These are phyloP conservation scores for Neurospora discreta DNA, from an alignment of 495 filamentous ascomycete species.

Conservation along the genomic window DNA sequence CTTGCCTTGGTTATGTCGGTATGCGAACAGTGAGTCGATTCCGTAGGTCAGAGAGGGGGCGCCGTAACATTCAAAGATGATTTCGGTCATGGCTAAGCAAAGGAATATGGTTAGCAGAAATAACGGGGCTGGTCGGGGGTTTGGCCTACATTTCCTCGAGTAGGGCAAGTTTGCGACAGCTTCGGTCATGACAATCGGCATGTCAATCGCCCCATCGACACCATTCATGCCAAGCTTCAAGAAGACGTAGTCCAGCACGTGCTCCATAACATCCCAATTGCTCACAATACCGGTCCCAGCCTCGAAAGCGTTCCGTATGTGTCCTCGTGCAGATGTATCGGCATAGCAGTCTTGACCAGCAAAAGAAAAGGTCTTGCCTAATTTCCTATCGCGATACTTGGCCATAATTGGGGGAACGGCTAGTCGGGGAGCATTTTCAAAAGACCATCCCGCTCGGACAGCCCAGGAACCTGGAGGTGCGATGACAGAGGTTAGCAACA, in stretches of 20 bases:
- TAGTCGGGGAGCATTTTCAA: conserved; percentile 68
- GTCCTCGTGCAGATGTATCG: conserved; percentile 84
- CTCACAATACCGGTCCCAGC: conserved; percentile 79
- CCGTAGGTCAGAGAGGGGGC: conserved; percentile 83
- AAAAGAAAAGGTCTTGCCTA: conserved; percentile 80
- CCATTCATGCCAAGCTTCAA: conserved; percentile 83
- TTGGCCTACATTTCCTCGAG: conserved; percentile 62
- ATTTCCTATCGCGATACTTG: conserved; percentile 85
- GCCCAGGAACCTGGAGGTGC: conserved; percentile 59
- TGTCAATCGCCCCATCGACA: conserved; percentile 56
- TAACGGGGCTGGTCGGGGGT: not conserved
- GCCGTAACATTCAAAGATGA: conserved; percentile 88
- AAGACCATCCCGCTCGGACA: conserved; percentile 90
- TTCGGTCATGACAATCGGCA: conserved; percentile 93
- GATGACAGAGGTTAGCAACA: conserved; percentile 1
- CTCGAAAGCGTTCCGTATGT: conserved; percentile 85
- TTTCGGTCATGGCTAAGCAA: conserved; percentile 78
- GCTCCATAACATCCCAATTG: conserved; percentile 97
- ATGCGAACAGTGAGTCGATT: conserved; percentile 93
- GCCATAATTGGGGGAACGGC: conserved; percentile 81
- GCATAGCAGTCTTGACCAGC: conserved; percentile 84
- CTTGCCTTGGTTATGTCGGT: conserved; percentile 79
- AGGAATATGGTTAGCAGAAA: not conserved
- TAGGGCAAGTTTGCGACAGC: conserved; percentile 83
- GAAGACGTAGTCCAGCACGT: conserved; percentile 83